A percentile compares a stretch with the other conserved stretches of the same genome.
These are phyloP conservation scores for Schizochytrium sp. DNA, from an alignment of 108 stramenopile species.

Conservation along the genomic window DNA sequence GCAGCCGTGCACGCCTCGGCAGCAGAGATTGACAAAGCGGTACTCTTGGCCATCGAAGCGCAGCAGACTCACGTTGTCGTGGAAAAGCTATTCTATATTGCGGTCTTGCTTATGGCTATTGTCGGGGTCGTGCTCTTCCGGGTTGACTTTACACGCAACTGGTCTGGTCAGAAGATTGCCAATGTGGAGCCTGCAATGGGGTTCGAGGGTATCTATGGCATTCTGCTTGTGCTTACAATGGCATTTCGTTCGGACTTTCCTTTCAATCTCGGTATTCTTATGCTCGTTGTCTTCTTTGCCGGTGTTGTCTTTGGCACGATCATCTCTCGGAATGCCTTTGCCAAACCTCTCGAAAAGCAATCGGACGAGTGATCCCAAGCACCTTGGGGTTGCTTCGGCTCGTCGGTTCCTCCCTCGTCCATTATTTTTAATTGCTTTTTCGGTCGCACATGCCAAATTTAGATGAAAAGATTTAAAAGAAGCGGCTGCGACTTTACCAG, in stretches of 20 bases:
- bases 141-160: not conserved
- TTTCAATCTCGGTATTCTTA: not conserved
- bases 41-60: not conserved
- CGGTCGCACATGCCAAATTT: no score
- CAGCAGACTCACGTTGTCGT: not conserved
- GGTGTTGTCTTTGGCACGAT: slow-evolving; percentile 2
- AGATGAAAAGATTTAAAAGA: no score
- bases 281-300: slow-evolving; percentile 11
- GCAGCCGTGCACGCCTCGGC: not conserved
- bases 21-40: not conserved
- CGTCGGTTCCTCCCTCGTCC: no score
- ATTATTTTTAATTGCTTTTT: no score
- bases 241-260: slow-evolving; percentile 12
- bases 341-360: not conserved
- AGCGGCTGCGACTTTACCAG: no score
- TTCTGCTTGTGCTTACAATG: not conserved
- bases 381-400: no score
- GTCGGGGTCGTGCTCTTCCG: not conserved
- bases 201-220: not conserved
- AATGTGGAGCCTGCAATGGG: slow-evolving; percentile 16
- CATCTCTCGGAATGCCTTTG: not conserved
- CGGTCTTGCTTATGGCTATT: not conserved
- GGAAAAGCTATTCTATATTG: not conserved
- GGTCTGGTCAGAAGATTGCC: not conserved
- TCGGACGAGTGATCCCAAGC: no score